Base-by-base conservation (phyloP, 2,329 filamentous ascomycete genomes). In the Akanthomyces lecanii region DNA sequence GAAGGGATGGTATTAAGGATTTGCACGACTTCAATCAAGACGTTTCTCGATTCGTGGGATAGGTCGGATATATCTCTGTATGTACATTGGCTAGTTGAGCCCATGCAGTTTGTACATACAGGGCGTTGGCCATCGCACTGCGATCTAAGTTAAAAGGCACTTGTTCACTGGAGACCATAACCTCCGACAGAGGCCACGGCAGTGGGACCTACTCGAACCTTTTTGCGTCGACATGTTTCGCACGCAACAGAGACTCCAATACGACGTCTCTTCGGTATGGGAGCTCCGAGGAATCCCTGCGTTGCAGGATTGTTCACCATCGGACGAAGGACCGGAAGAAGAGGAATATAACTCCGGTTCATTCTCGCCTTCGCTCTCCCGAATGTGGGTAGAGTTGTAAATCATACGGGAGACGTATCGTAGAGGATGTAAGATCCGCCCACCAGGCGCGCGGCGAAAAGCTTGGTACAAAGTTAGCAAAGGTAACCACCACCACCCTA, bases 211-310 rank as follows among this genome's bases (percentile, higher is more conserved):
- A 70, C 69, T 21, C 69, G 65, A 28, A 66, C 66, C 53, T 71
- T 71, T n/a, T 64, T 67, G 14, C 66, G 63, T 14, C 69, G 63
- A 42, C 69, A 71, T 10, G 58, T 42, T 54, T 71, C 69, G 60
- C 69, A 71, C 21, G 69, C 69, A 23, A 71, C 53, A 1, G 66
- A 60, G 16, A 69, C 69, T 40, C 66, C 67, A 8, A 70, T 65
- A 12, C 69, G 67, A 38, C 68, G 69, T 44, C 64, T 64, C 47
- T 69, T 70, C 23, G 44, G 18, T 44, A 59, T 54, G 38, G 42
- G 44, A 21, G 48, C 21, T 52, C 25, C 50, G 4, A 6, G 30
- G 6, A 52, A 30, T 18, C 23, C 50, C 50, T 30, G 30, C 4
- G 21, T 5, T 30, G 16, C 7, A 33, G 5, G 16, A 25, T 30